Evolutionary conservation across 2,329 filamentous ascomycete genomes (phyloP).

Genomic region (Chlorencoelia australis): DNA sequence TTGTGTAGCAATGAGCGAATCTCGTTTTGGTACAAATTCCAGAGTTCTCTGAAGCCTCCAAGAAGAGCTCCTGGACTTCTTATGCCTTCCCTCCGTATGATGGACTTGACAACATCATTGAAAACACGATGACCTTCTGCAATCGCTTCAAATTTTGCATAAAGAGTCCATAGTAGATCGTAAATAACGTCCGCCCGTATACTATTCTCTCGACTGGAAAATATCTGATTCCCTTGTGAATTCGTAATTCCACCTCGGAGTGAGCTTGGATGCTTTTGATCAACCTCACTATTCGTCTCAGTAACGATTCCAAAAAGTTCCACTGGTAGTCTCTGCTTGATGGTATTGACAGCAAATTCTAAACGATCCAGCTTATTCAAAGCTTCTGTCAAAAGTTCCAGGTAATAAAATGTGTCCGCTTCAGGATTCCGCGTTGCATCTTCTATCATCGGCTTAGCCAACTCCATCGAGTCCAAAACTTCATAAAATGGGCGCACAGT

Average conservation of each 20-base stretch:
- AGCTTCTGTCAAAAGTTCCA: slow-evolving; percentile 77
- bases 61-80: slow-evolving; percentile 57
- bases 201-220: slow-evolving; percentile 60
- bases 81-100: slow-evolving; percentile 69
- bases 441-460: slow-evolving; percentile 57
- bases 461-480: slow-evolving; percentile 50
- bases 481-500: slow-evolving; percentile 42
- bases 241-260: slow-evolving; percentile 43
- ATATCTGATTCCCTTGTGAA: slow-evolving; percentile 49
- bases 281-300: slow-evolving; percentile 88
- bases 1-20: slow-evolving; percentile 91
- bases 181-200: slow-evolving; percentile 78
- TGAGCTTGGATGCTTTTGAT: slow-evolving; percentile 82
- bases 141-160: slow-evolving; percentile 95
- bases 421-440: slow-evolving; percentile 91
- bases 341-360: slow-evolving; percentile 75
- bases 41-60: slow-evolving; percentile 88
- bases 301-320: slow-evolving; percentile 91
- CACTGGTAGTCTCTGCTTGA: slow-evolving; percentile 87
- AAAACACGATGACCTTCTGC: slow-evolving; percentile 90
- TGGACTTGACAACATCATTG: slow-evolving; percentile 81
- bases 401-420: slow-evolving; percentile 89
- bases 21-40: slow-evolving; percentile 97
- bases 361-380: slow-evolving; percentile 82
- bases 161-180: slow-evolving; percentile 84